Evolutionary conservation across 805 yeast genomes (phyloP).

Genomic region (Lipomyces anomalus): DNA sequence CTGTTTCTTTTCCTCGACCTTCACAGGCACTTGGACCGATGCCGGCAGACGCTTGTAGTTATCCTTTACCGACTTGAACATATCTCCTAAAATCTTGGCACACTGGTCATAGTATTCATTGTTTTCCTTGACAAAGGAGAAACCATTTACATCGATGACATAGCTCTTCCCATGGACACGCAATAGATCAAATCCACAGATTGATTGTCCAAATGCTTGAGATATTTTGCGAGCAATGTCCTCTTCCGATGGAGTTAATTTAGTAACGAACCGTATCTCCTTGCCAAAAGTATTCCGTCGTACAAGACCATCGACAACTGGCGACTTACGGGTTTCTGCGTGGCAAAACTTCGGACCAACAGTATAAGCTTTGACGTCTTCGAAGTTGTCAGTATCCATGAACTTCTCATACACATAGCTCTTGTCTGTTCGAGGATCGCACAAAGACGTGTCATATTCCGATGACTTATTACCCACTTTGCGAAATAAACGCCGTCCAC

Average conservation of each 20-base stretch:
- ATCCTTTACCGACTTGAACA: slow-evolving; percentile 47
- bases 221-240: slow-evolving; percentile 75
- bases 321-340: slow-evolving; percentile 97
- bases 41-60: slow-evolving; percentile 38
- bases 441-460: slow-evolving; percentile 81
- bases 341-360: slow-evolving; percentile 89
- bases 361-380: slow-evolving; percentile 97
- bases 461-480: slow-evolving; percentile 96
- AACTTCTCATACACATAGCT: slow-evolving; percentile 88
- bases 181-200: slow-evolving; percentile 92
- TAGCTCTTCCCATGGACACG: slow-evolving; percentile 83
- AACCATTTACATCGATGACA: slow-evolving; percentile 97
- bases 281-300: slow-evolving; percentile 96
- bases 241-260: slow-evolving; percentile 66
- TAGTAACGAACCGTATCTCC: slow-evolving; percentile 86
- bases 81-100: slow-evolving; percentile 66
- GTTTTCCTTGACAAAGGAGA: slow-evolving; percentile 94
- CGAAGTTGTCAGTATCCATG: slow-evolving; percentile 97
- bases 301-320: slow-evolving; percentile 99
- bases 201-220: slow-evolving; percentile 76
- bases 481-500: slow-evolving; percentile 89
- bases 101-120: slow-evolving; percentile 76
- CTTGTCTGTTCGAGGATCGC: slow-evolving; percentile 77
- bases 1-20: slow-evolving; percentile 58
- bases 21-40: slow-evolving; percentile 33